These are phyloP conservation scores for Spiraea crenata DNA, from an alignment of 331 rosid species.

Conservation along the genomic window DNA sequence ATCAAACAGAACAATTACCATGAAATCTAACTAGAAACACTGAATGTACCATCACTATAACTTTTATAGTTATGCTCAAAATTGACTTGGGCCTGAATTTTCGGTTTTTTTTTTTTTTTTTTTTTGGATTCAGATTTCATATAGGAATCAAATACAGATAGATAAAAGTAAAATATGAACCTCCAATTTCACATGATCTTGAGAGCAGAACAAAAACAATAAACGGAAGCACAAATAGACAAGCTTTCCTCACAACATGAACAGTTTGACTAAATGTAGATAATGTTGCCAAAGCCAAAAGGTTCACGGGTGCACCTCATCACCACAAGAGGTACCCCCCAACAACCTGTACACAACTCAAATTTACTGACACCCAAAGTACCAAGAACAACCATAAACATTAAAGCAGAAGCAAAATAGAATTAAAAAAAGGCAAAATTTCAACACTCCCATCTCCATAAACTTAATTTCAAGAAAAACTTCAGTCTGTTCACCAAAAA, in stretches of 20 bases:
- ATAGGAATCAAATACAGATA: not conserved
- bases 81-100: not conserved
- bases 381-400: not conserved
- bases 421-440: too few relatives aligned
- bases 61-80: not conserved
- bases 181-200: not conserved
- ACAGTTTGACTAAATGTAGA: not conserved
- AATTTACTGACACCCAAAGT: conserved; percentile 4
- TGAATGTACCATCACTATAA: not conserved
- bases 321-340: not conserved
- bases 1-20: not conserved
- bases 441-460: too few relatives aligned
- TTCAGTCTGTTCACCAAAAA: not conserved
- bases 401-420: not conserved
- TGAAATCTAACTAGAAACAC: not conserved
- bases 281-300: not conserved
- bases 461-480: not conserved
- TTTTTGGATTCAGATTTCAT: not conserved
- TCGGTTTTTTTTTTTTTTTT: too few relatives aligned
- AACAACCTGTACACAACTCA: not conserved
- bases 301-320: conserved; percentile 21
- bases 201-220: not conserved
- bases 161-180: not conserved
- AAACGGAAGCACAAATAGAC: not conserved
- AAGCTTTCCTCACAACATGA: conserved; percentile 5